Base-by-base conservation (phyloP, 768 basidiomycete genomes). In the Podaxis sp. region DNA sequence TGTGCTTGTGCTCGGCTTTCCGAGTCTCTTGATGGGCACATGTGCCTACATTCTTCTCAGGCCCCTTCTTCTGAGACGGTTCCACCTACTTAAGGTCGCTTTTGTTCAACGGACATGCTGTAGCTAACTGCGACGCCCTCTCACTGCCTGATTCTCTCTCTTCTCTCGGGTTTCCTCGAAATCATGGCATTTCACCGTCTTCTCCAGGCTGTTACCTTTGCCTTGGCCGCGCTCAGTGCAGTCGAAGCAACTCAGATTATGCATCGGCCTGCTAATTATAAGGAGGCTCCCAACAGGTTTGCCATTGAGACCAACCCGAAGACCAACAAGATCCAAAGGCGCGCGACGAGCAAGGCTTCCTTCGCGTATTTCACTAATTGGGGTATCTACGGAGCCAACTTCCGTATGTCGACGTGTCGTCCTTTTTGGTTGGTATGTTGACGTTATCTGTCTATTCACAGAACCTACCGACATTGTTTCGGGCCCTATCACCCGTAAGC, bases 401-500 rank as follows among this genome's bases (percentile, higher is more conserved):
- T 87, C 74, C 85, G 86, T 87, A 61, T 22, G 41, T 54, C 20
- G 65, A 81, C 63, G 11, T 38, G 55, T n/a, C 40, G 22, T n/a
- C n/a, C 22, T 15, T n/a, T 64, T 48, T 26, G 15, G 58, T 30
- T n/a, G 56, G 24, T 67, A 41, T 51, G 11, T 40, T 56, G 66
- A 46, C 44, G n/a, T 12, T 49, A 41, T 48, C n/a, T 58, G 26
- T 12, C 17, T 54, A 36, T 26, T 62, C 66, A 28, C 69, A 89
- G 88, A 88, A 70, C 89, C 89, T 1, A 84, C 82, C 22, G 82
- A 89, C 62, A 85, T 91, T 60, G 79, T 80, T 50, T 72, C 86
- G 8, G 74, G 76, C 2, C 77, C 81, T 41, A 77, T 95, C 66
- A 92, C 90, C 5, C 91, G 91, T 77, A 67, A 60, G 79, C 72